Percentiles rank a stretch among this genome's conserved stretches.
These are phyloP conservation scores for Bryoglossum gracile DNA, from an alignment of 495 filamentous ascomycete genomes.

Conservation along the genomic window DNA sequence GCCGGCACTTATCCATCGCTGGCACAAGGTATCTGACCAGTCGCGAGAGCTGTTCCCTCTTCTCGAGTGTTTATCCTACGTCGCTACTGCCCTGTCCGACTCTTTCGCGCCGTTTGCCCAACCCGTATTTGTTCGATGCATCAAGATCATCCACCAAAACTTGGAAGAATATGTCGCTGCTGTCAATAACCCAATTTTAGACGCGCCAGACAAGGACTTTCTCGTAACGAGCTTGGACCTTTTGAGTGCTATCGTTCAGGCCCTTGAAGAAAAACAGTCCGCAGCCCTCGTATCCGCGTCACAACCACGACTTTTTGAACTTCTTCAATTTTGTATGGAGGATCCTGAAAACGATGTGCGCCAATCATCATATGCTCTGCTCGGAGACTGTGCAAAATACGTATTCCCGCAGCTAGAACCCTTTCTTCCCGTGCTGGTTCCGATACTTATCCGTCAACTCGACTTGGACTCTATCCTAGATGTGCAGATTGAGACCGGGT, in stretches of 20 bases:
- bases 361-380: slow-evolving; percentile 90
- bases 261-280: slow-evolving; percentile 67
- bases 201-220: slow-evolving; percentile 94
- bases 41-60: slow-evolving; percentile 92
- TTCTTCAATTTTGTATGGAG: slow-evolving; percentile 88
- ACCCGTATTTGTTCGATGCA: slow-evolving; percentile 78
- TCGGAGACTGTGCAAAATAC: slow-evolving; percentile 95
- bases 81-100: slow-evolving; percentile 78
- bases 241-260: slow-evolving; percentile 89
- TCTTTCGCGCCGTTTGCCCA: slow-evolving; percentile 76
- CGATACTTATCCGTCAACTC: slow-evolving; percentile 76
- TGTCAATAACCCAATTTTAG: slow-evolving; percentile 53
- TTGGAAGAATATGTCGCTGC: slow-evolving; percentile 66
- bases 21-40: slow-evolving; percentile 79
- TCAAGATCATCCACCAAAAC: slow-evolving; percentile 85
- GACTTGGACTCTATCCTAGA: slow-evolving; percentile 70
- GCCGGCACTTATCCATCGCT: slow-evolving; percentile 87
- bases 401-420: slow-evolving; percentile 78
- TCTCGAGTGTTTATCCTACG: slow-evolving; percentile 90
- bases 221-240: slow-evolving; percentile 94
- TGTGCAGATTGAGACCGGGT: slow-evolving; percentile 68
- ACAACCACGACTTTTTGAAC: slow-evolving; percentile 79
- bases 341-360: slow-evolving; percentile 87
- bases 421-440: slow-evolving; percentile 63
- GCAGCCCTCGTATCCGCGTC: slow-evolving; percentile 65